These are phyloP conservation scores for Pyricularia grisea DNA, from an alignment of 2,329 filamentous ascomycete species.

Conservation along the genomic window DNA sequence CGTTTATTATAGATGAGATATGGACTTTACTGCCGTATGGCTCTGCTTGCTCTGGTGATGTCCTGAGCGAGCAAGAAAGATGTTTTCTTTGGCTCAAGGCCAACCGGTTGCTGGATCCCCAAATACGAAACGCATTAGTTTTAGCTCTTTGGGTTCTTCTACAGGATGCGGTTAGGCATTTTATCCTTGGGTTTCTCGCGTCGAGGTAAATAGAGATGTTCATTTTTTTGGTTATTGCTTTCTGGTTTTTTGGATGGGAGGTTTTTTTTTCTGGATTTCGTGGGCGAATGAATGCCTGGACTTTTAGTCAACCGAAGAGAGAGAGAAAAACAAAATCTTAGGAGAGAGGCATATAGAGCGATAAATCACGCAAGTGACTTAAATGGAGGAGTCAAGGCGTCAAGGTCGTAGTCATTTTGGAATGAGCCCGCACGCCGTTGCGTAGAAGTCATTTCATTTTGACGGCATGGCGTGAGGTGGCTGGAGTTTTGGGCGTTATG, in stretches of 20 bases:
- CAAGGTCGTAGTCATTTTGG: background rate
- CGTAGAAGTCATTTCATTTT: background rate
- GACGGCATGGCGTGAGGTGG: background rate
- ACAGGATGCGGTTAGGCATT: background rate
- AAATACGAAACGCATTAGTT: background rate
- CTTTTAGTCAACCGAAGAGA: background rate
- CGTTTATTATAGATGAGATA: slow-evolving; percentile 72
- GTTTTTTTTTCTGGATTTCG: background rate
- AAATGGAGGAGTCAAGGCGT: background rate
- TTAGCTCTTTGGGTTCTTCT: background rate
- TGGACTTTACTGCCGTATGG: slow-evolving; percentile 97
- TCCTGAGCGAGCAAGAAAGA: slow-evolving; percentile 19
- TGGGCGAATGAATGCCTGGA: background rate
- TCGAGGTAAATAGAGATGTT: background rate
- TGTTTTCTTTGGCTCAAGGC: background rate
- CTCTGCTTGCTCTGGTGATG: slow-evolving; percentile 89
- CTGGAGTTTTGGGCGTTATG: background rate
- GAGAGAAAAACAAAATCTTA: background rate
- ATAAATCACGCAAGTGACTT: background rate
- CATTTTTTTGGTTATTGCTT: background rate
- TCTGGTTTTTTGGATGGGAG: background rate
- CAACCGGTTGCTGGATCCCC: background rate
- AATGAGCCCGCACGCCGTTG: background rate
- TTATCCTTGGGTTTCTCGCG: background rate
- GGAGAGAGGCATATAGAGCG: slow-evolving; percentile 5